phyloP scores from a whole-genome alignment of 2,329 filamentous ascomycete genomes.

The Aplosporella prunicola region DNA sequence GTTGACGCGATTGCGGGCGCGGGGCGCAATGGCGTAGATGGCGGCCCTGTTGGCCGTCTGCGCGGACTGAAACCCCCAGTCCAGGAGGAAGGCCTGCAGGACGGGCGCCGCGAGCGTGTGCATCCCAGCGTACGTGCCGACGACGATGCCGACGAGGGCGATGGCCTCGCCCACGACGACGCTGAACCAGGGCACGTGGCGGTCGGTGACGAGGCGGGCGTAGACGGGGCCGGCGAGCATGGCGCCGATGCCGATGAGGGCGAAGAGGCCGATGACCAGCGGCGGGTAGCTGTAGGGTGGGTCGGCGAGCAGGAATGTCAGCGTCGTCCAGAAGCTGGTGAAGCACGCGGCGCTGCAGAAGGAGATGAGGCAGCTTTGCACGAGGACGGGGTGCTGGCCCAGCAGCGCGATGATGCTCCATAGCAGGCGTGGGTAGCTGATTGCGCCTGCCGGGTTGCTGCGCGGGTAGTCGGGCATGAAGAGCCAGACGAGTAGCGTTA shows the following conservation, averaged over 20 bases:
- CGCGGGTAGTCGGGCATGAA: conserved; percentile 76
- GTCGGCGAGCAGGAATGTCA: conserved; percentile 68
- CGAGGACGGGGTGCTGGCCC: conserved; percentile 55
- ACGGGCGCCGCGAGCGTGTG: conserved; percentile 62
- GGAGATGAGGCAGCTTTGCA: conserved; percentile 59
- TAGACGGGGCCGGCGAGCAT: conserved; percentile 62
- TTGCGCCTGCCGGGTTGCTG: conserved; percentile 51
- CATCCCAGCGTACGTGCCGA: conserved; percentile 61
- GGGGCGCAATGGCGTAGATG: conserved; percentile 58
- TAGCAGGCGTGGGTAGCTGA: conserved; percentile 58
- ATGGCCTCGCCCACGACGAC: conserved; percentile 53
- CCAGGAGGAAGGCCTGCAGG: conserved; percentile 59
- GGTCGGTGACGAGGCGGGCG: conserved; percentile 60
- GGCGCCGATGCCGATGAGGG: conserved; percentile 62
- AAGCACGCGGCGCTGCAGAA: conserved; percentile 55
- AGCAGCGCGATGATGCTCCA: conserved; percentile 56
- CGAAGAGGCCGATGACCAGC: conserved; percentile 65
- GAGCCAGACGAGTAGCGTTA: conserved; percentile 55
- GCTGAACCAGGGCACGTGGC: conserved; percentile 57
- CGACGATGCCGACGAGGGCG: conserved; percentile 50
- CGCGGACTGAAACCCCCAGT: conserved; percentile 62
- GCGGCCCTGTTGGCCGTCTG: conserved; percentile 64
- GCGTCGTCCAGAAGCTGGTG: conserved; percentile 62
- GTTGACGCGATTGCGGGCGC: conserved; percentile 65
- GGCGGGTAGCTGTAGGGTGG: conserved; percentile 60